Percentiles rank a stretch among this genome's conserved stretches.
phyloP scores from a whole-genome alignment of 1,284 basidiomycete genomes.

The Puccinia hordei region DNA sequence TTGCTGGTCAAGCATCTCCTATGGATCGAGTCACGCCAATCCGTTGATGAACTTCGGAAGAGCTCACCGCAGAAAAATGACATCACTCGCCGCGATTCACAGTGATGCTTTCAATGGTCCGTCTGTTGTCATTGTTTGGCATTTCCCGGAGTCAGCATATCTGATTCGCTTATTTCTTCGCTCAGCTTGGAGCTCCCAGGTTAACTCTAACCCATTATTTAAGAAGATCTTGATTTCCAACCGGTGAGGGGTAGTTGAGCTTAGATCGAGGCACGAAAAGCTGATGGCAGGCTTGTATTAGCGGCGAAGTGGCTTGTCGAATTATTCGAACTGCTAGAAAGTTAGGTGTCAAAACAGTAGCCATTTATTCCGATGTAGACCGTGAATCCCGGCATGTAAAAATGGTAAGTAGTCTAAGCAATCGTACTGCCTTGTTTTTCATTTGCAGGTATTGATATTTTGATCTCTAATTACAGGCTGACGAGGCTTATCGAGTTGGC shows the following conservation, averaged over 20 bases:
- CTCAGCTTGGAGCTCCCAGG: slow-evolving; percentile 21
- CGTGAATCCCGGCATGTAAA: slow-evolving; percentile 73
- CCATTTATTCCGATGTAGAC: slow-evolving; percentile 85
- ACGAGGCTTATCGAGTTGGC: slow-evolving; percentile 91
- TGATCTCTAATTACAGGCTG: slow-evolving; percentile 68
- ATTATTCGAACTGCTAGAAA: slow-evolving; percentile 86
- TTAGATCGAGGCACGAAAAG: background rate
- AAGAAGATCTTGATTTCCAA: slow-evolving; percentile 48
- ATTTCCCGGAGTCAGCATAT: background rate
- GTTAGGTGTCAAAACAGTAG: slow-evolving; percentile 83
- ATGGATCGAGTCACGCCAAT: background rate
- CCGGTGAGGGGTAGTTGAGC: slow-evolving; percentile 13
- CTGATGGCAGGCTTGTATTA: slow-evolving; percentile 56
- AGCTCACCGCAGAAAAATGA: background rate
- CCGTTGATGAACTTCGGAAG: background rate
- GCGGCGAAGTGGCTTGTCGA: slow-evolving; percentile 91
- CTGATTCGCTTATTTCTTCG: background rate
- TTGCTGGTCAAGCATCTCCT: background rate
- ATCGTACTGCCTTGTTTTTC: background rate
- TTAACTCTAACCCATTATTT: slow-evolving; percentile 27
- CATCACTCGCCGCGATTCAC: background rate
- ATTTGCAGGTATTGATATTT: background rate
- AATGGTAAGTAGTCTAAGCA: slow-evolving; percentile 53
- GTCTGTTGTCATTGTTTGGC: background rate
- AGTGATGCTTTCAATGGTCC: background rate